Base-by-base conservation (phyloP, 495 filamentous ascomycete species). In the Aspergillus egyptiacus region DNA sequence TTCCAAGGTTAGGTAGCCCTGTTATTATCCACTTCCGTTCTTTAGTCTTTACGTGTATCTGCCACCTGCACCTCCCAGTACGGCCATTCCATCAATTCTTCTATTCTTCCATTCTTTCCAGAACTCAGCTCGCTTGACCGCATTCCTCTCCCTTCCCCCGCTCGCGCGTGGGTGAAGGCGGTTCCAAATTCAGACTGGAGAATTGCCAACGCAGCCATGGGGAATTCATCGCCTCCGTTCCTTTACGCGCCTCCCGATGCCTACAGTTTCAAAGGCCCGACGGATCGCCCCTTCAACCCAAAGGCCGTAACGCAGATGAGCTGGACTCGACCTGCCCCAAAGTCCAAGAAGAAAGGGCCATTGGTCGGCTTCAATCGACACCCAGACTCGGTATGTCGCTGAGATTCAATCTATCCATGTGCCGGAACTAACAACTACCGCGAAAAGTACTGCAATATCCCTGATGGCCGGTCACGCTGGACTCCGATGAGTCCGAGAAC, bases 301-400 rank as follows among this genome's bases (percentile, higher is more conserved):
- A 93, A 88, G 59, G 83, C 84, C 46, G 79, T 85, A 27, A 87
- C 88, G 7, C 75, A 85, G 62, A 84, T 86, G 48, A 89, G 84
- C 64, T 82, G 70, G 57, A 67, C 77, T 52, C 72, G 69, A 13
- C 74, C 76, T 50, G 61, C 65, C 10, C 74, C 70, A 10, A 80
- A 75, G 46, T 70, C 75, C n/a, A 85, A 85, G 73, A 74, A 68
- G 24, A 75, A 85, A 22, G 89, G 86, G 0, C 89, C 87, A 17
- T 64, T 91, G 60, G 72, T 95, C 46, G 74, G 84, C 50, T 78
- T 93, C 69, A 88, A 88, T 62, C 71, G 79, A 40, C 89, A 94
- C 70, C 87, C 88, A 9, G 88, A 94, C 57, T 77, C 75, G 35
- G 85, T 89, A 80, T 55, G 80, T 54, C 6, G n/a, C 10, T 32